Conservation (phyloP, 1,139 yeast genomes). For the Yamadazyma membranifaciens region DNA sequence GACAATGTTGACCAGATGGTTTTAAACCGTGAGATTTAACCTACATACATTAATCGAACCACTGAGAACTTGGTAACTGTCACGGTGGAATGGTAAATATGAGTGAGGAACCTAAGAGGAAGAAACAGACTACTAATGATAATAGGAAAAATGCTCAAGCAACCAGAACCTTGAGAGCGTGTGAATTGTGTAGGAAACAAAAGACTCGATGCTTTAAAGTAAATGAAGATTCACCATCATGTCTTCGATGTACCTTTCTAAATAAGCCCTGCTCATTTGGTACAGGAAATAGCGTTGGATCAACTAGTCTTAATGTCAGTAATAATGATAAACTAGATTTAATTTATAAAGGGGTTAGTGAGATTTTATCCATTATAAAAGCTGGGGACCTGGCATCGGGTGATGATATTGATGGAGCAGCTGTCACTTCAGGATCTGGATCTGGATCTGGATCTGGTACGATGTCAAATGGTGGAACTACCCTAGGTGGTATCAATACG, state of each 20-base stretch:
- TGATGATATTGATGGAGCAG: too few species aligned
- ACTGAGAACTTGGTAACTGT: too few species aligned
- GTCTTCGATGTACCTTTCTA: conserved; percentile 56
- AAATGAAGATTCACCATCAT: conserved; percentile 41
- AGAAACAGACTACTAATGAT: conserved; percentile 4
- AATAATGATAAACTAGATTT: conserved; percentile 21
- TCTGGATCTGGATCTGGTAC: background rate
- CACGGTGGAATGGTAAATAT: background rate
- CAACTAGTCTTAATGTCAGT: conserved; percentile 1
- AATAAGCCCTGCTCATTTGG: conserved; percentile 50
- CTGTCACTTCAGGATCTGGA: background rate
- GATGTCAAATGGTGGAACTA: background rate
- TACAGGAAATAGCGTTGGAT: conserved; percentile 5
- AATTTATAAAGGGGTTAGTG: conserved; percentile 33
- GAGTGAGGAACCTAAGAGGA: conserved; percentile 4
- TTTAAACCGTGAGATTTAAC: too few species aligned
- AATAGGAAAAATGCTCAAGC: conserved; percentile 29
- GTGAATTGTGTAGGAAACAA: conserved; percentile 57
- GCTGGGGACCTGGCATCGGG: background rate
- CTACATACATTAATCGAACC: too few species aligned
- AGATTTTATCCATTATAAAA: conserved; percentile 27
- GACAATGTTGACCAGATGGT: too few species aligned
- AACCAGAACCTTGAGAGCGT: conserved; percentile 55
- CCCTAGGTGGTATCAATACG: background rate
- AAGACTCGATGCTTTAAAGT: conserved; percentile 63